Conservation (phyloP, 2,329 filamentous ascomycete genomes). For the Monosporascus ibericus region DNA sequence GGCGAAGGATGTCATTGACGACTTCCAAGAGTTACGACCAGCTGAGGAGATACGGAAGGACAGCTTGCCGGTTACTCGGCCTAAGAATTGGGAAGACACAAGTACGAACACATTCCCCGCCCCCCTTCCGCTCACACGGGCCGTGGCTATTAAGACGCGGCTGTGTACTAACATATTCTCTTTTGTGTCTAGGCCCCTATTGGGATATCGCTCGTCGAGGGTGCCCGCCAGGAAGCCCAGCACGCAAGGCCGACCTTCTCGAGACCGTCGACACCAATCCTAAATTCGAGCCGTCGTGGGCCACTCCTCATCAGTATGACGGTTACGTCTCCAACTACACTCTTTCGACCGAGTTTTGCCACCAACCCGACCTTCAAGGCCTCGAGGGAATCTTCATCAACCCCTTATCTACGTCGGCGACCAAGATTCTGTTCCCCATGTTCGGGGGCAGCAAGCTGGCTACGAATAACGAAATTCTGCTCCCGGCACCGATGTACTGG, state of each 20-base stretch:
- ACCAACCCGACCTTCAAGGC: slow-evolving; percentile 56
- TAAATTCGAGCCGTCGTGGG: slow-evolving; percentile 37
- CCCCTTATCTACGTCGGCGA: slow-evolving; percentile 50
- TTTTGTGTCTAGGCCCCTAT: slow-evolving; percentile 36
- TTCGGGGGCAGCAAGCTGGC: slow-evolving; percentile 64
- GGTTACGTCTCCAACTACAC: slow-evolving; percentile 60
- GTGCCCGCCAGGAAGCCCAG: slow-evolving; percentile 57
- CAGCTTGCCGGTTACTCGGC: slow-evolving; percentile 23
- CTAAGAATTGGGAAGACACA: slow-evolving; percentile 46
- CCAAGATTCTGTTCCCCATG: slow-evolving; percentile 54
- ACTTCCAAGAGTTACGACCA: slow-evolving; percentile 37
- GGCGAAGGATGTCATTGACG: slow-evolving; percentile 36
- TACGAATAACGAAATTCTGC: slow-evolving; percentile 64
- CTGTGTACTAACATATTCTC: slow-evolving; percentile 7
- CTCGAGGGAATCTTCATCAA: slow-evolving; percentile 61
- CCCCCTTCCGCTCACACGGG: neutral
- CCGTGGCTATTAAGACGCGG: neutral
- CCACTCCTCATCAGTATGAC: slow-evolving; percentile 42
- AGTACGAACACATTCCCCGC: slow-evolving; percentile 29
- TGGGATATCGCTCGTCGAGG: slow-evolving; percentile 54
- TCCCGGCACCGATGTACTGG: slow-evolving; percentile 66
- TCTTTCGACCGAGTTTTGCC: slow-evolving; percentile 55
- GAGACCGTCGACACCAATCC: slow-evolving; percentile 39
- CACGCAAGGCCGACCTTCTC: slow-evolving; percentile 41
- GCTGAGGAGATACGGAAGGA: slow-evolving; percentile 32